phyloP scores from a whole-genome alignment of 2,329 filamentous ascomycete species.

The Alternaria sp. region DNA sequence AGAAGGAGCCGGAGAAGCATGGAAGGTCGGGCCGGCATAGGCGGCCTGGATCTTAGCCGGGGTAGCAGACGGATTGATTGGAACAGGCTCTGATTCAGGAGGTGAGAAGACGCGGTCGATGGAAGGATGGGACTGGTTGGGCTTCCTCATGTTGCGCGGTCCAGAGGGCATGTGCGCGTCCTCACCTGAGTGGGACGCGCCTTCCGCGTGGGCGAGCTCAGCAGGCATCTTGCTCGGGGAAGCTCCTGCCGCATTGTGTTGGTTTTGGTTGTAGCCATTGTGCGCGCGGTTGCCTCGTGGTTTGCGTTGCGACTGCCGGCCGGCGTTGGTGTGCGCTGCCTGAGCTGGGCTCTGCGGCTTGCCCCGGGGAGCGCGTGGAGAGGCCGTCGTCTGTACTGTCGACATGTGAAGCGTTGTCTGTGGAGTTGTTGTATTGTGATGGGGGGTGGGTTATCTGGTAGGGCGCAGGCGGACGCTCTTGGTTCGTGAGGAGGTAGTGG shows the following conservation, averaged over 20 bases:
- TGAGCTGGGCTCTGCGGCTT: constrained; percentile 42
- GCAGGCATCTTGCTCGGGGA: constrained; percentile 21
- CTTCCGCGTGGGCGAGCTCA: constrained; percentile 29
- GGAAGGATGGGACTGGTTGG: constrained; percentile 37
- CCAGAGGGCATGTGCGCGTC: constrained; percentile 32
- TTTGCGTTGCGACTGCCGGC: constrained; percentile 38
- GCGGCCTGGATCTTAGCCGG: constrained; percentile 55
- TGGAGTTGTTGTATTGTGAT: constrained; percentile 3
- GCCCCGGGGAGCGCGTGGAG: constrained; percentile 41
- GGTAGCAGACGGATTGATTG: constrained; percentile 31
- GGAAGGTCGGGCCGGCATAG: constrained; percentile 93
- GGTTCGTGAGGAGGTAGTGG: constrained; percentile 17
- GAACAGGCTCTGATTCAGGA: constrained; percentile 33
- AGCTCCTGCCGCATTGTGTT: constrained; percentile 19
- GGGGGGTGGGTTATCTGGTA: constrained; percentile 29
- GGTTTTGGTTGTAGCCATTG: constrained; percentile 35
- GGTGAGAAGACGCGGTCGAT: constrained; percentile 36
- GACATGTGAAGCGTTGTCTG: constrained; percentile 36
- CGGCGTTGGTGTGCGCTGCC: constrained; percentile 32
- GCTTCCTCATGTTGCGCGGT: constrained; percentile 38
- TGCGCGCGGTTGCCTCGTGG: constrained; percentile 41
- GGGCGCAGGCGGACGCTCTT: constrained; percentile 34
- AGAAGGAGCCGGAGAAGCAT: constrained; percentile 90
- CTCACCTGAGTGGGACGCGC: constrained; percentile 38
- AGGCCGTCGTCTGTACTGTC: constrained; percentile 39